phyloP scores from a whole-genome alignment of 306 rosid genomes.

The Castanea mollissima region DNA sequence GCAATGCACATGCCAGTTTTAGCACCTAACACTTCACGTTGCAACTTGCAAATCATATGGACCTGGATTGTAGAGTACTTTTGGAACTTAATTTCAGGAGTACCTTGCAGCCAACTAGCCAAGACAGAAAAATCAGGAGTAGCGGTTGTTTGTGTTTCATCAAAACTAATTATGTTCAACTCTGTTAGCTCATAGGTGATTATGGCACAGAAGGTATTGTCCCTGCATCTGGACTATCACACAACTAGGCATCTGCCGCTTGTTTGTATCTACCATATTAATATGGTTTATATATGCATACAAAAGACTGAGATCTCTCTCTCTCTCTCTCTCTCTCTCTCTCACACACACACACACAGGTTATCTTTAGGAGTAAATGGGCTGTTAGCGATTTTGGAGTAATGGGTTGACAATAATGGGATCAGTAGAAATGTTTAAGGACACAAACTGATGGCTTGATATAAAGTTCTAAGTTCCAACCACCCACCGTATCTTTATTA shows the following conservation, averaged over 20 bases:
- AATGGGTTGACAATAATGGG: no score
- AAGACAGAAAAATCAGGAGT: background rate
- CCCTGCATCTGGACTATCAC: background rate
- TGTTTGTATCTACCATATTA: background rate
- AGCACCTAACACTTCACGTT: constrained; percentile 27
- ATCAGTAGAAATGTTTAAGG: no score
- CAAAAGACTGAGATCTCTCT: background rate
- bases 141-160: background rate
- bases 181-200: background rate
- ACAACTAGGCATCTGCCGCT: background rate
- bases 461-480: no score
- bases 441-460: no score
- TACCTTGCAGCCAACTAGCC: background rate
- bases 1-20: constrained; percentile 27
- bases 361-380: no score
- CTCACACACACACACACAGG: no score
- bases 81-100: background rate
- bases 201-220: background rate
- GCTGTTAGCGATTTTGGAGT: no score
- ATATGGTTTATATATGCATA: background rate
- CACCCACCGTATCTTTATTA: no score
- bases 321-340: background rate
- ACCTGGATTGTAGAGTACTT: constrained; percentile 18
- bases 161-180: background rate
- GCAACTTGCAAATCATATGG: background rate